Base-by-base conservation (phyloP, 106 monocot species). In the Platanthera zijinensis region DNA sequence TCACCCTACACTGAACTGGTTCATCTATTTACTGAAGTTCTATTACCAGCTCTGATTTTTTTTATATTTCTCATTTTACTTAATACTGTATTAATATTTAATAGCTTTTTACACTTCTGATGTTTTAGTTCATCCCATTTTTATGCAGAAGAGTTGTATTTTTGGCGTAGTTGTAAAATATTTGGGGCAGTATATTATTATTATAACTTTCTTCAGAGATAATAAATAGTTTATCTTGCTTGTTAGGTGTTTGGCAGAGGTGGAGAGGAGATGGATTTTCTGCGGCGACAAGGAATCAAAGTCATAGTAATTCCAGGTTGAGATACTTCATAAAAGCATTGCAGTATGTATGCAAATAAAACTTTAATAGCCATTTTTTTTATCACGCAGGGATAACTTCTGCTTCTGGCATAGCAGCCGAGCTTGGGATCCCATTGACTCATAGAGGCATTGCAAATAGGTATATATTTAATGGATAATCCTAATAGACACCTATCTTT, bases 231-330 rank as follows among this genome's bases (percentile, higher is more conserved):
- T 25, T 84, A 18, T 81, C 67, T 14, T 28, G 49, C 70, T 71
- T 46, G 80, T 76, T 77, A 95, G 97, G 89, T 99, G 51, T 99
- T 99, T 84, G 97, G 97, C 12, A 81, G 97, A 88, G 97, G 97
- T 72, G 97, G 97, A 52, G 97, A 99, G 80, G 97, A 99, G 80
- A 99, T 99, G 87, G 97, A 99, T 84, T 99, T 94, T 74, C 74
- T 99, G 57, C 94, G 85, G 75, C 83, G 88, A 62, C 84, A 99
- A 79, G 97, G 97, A 82, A 99, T 99, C 71, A 73, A 79, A 51
- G 94, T 99, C 25, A 90, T 88, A 47, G 84, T 99, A 81, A 92
- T 94, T 82, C 97, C 97, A 85, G 97, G 97, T 99, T 80, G 53
- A 19, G 52, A 28, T 48, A 66, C n/a, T 39, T 76, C 2, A 25